Evolutionary conservation across 257 asterid species (phyloP).

Genomic region (Penstemon eatonii): DNA sequence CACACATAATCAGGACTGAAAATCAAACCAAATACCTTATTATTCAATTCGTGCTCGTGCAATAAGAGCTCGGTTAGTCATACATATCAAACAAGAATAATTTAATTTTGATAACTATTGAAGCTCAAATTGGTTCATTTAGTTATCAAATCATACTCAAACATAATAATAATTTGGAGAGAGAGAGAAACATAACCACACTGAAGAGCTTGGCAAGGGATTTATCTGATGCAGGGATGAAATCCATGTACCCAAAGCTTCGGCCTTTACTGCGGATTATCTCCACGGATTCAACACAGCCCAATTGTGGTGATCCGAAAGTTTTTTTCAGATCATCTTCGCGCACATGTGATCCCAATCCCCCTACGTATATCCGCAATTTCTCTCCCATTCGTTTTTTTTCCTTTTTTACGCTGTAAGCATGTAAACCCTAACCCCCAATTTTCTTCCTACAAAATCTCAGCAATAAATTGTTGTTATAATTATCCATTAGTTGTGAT

Average conservation of each 20-base stretch:
- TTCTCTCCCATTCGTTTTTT: slow-evolving; percentile 31
- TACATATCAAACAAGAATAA: too few species aligned
- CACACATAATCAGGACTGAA: neutral
- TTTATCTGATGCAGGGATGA: slow-evolving; percentile 76
- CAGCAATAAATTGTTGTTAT: too few species aligned
- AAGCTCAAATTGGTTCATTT: too few species aligned
- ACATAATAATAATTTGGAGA: neutral
- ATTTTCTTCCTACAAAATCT: neutral
- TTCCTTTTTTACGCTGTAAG: neutral
- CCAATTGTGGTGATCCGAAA: slow-evolving; percentile 71
- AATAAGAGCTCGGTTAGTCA: too few species aligned
- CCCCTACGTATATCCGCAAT: slow-evolving; percentile 73
- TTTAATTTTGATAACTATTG: too few species aligned
- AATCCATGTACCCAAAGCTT: slow-evolving; percentile 81
- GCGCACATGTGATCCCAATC: slow-evolving; percentile 65
- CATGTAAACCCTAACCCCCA: neutral
- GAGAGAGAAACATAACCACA: slow-evolving; percentile 51
- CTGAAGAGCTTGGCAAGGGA: slow-evolving; percentile 86
- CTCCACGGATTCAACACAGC: slow-evolving; percentile 68
- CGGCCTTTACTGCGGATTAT: slow-evolving; percentile 80
- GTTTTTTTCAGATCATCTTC: slow-evolving; percentile 69
- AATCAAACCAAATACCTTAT: neutral
- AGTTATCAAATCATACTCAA: neutral
- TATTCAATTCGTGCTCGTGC: too few species aligned
- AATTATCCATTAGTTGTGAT: too few species aligned